phyloP scores from a whole-genome alignment of 495 filamentous ascomycete genomes.

The Beverwykella pulmonaria region DNA sequence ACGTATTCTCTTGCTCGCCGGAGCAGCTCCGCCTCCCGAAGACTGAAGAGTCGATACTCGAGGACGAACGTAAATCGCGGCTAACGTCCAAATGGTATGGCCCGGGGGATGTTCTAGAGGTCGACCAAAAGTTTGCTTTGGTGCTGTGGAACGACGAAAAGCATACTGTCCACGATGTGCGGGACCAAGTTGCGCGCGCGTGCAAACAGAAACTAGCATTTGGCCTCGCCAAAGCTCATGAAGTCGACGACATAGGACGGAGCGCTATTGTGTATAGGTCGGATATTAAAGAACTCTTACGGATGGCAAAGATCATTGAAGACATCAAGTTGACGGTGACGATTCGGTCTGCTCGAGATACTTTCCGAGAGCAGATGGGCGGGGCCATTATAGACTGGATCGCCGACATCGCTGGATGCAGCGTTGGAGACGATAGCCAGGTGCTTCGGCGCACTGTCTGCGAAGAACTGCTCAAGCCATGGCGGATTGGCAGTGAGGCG shows the following conservation, averaged over 20 bases:
- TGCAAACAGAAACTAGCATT: slow-evolving; percentile 72
- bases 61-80: slow-evolving; percentile 79
- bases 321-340: slow-evolving; percentile 96
- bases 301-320: slow-evolving; percentile 80
- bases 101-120: slow-evolving; percentile 56
- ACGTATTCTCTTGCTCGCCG: slow-evolving; percentile 96
- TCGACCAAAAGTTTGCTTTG: slow-evolving; percentile 76
- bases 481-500: slow-evolving; percentile 84
- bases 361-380: slow-evolving; percentile 97
- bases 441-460: slow-evolving; percentile 81
- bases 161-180: slow-evolving; percentile 90
- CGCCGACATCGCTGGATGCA: slow-evolving; percentile 86
- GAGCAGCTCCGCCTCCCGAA: slow-evolving; percentile 89
- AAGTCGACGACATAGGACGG: slow-evolving; percentile 83
- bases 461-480: slow-evolving; percentile 83
- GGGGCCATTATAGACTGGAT: slow-evolving; percentile 98
- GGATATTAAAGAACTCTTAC: slow-evolving; percentile 70
- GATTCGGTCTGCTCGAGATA: slow-evolving; percentile 89
- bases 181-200: slow-evolving; percentile 84
- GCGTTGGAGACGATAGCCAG: slow-evolving; percentile 75
- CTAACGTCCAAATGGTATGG: slow-evolving; percentile 75
- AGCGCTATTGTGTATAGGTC: slow-evolving; percentile 76
- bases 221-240: slow-evolving; percentile 74
- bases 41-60: slow-evolving; percentile 72
- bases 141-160: slow-evolving; percentile 98